Base-by-base conservation (phyloP, 2,329 filamentous ascomycete genomes). In the Colletotrichum falcatum region DNA sequence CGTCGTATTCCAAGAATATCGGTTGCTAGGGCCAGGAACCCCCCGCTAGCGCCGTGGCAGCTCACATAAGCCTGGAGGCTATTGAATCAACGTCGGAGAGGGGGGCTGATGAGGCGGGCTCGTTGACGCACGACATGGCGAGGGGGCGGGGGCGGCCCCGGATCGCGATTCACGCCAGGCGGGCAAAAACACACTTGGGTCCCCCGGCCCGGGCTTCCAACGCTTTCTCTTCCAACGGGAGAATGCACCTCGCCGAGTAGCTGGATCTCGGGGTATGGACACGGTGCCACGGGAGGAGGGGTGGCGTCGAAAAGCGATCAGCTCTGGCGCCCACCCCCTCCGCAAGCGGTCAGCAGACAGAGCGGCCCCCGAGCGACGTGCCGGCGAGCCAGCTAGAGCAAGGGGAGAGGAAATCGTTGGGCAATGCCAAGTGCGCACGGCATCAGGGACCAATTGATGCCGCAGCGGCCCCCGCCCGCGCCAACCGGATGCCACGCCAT, bases 1-100 rank as follows among this genome's bases (percentile, higher is more conserved):
- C 42, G 28, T 66, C 55, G 63, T 66, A 66, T 66, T 66, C 33
- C 56, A 30, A 35, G 55, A 61, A 42, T 61, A 61, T 65, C 33
- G 62, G 7, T 46, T 46, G 44, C 44, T 46, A 46, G 44, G 23
- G 46, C 46, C 4, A 49, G 5, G 14, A 26, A 16, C 26, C 20
- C 2, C 26, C 12, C 30, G 18, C 44, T 66, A 66, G 63, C 63
- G 63, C 54, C 63, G 53, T 66, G 55, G 63, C 63, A 61, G 63
- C 63, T 66, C 63, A 66, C 63, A 53, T 66, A 61, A 66, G 44
- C 63, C 30, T 53, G 33, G 63, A 65, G 62, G 28, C 42, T 51
- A 49, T 35, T 30, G n/a, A 26, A 16, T 51, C 59, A n/a, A 51
- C 42, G 35, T 51, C 12, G 5, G 11, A 28, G 11, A 20, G 44